Evolutionary conservation across 2,329 filamentous ascomycete species (phyloP), one percentile per base, ranked within the genome.

Genomic region (Acephala macrosclerotiorum): DNA sequence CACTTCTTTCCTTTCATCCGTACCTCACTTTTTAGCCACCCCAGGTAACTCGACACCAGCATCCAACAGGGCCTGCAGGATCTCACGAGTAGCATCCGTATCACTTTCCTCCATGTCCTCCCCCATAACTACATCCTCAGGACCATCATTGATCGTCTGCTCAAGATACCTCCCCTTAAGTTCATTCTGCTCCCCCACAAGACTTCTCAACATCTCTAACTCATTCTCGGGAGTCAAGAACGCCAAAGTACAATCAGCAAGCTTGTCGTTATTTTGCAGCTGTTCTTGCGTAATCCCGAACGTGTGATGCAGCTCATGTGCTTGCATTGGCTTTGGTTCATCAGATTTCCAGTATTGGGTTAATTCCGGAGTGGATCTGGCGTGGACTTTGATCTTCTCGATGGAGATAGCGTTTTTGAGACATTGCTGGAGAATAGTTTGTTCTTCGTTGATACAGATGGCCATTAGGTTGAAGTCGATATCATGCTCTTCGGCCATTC

Each of bases 401-500:
- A 85, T 68, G 20, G 77, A 75, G 68, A 81, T 76, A 63, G 84
- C 73, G 55, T 80, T 81, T 26, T 73, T 67, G 1, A 81, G 80
- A 25, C 89, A 80, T 5, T 77, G 53, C 3, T 58, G 58, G 18
- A 71, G 71, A 20, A 75, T 67, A 9, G 60, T 66, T 9, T 61
- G 75, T 0, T 91, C 77, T 0, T 92, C 89, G 64, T 90, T 91
- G 64, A 86, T 85, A 68, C 90, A 91, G 1, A 97, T 80, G 26
- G 92, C 89, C 58, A 97, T 83, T 42, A 97, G 86, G 68, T 88
- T 94, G 79, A 93, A 96, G n/a, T 89, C 85, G 35, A 84, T 87
- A 38, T 87, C 87, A 36, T 87, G 88, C 68, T 87, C 86, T 68
- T 90, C 84, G 9, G 83, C 78, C 85, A 96, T 95, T 53, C 91